A percentile compares a stretch with the other conserved stretches of the same genome.
Conservation (phyloP, 345 rosid genomes). For the Citrus sinensis region DVS_A1.0 CM039164.1:14226001-14226500, state of each 20-base stretch:
- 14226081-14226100: not conserved
- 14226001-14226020: not conserved
- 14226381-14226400: not conserved
- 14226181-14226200: not conserved
- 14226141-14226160: no score
- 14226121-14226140: not conserved
- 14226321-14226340: not conserved
- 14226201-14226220: constrained; percentile 2
- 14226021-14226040: not conserved
- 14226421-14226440: not conserved
- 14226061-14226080: not conserved
- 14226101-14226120: no score
- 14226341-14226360: not conserved
- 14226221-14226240: not conserved
- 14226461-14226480: not conserved
- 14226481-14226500: not conserved
- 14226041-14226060: not conserved
- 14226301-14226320: not conserved
- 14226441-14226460: not conserved
- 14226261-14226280: not conserved
- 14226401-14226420: not conserved
- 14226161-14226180: not conserved
- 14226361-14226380: not conserved
- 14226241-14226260: constrained; percentile 6
- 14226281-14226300: constrained; percentile 3